Evolutionary conservation across 2,329 filamentous ascomycete genomes (phyloP).

Genomic region (Trichoderma oligosporum): DNA sequence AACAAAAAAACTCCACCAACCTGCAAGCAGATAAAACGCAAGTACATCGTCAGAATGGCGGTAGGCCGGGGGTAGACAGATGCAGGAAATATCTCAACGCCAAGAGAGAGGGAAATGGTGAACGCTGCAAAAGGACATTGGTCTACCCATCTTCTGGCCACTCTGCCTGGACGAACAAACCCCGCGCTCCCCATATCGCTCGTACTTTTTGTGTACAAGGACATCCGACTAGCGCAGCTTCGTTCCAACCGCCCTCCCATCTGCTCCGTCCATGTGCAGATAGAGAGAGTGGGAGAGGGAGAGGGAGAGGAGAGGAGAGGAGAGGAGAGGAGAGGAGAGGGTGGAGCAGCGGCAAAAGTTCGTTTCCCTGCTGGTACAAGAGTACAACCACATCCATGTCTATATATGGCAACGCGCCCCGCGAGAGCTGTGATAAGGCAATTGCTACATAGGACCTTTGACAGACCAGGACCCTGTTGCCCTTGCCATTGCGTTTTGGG

Average conservation of each 20-base stretch:
- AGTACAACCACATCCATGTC: neutral
- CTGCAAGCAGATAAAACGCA: neutral
- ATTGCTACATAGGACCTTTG: conserved; percentile 5
- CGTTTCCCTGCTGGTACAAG: neutral
- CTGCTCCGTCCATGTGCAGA: neutral
- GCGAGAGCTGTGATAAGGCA: conserved; percentile 13
- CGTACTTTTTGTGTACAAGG: too few relatives aligned
- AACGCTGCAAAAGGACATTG: conserved; percentile 1
- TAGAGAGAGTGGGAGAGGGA: neutral
- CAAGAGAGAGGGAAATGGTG: neutral
- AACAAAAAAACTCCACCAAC: neutral
- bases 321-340: too few relatives aligned
- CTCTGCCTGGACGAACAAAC: neutral
- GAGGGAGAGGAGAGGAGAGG: too few relatives aligned
- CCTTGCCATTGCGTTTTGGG: conserved; percentile 1
- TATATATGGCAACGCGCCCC: conserved; percentile 3
- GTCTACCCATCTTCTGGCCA: neutral
- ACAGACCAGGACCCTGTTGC: conserved; percentile 9
- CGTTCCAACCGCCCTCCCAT: neutral
- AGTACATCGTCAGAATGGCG: neutral
- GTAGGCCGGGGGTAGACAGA: neutral
- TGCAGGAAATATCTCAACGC: neutral
- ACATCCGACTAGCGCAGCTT: too few relatives aligned
- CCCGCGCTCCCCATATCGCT: conserved; percentile 9
- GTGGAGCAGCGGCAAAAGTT: conserved; percentile 16